Conservation (phyloP, 2,329 filamentous ascomycete species). For the Phialophora verrucosa region DNA sequence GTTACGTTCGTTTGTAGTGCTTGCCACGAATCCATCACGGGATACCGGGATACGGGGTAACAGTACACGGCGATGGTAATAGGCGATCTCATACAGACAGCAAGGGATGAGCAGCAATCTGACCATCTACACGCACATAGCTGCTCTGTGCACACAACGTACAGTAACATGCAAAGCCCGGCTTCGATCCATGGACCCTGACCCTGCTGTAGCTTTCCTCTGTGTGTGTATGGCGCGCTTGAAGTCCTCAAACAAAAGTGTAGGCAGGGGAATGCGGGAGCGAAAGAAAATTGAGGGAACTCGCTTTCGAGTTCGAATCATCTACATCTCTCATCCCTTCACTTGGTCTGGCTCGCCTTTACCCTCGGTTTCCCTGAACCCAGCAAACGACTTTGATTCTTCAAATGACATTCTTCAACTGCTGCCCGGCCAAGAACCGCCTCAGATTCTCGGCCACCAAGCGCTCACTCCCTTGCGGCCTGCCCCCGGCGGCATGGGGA, state of each 20-base stretch:
- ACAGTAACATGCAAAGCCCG: not conserved
- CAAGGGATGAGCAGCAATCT: no score
- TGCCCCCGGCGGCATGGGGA: constrained; percentile 42
- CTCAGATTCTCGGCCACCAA: constrained; percentile 67
- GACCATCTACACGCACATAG: not conserved
- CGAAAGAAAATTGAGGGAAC: not conserved
- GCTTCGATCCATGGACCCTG: not conserved
- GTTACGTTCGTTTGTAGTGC: not conserved
- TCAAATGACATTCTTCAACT: constrained; percentile 62
- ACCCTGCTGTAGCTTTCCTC: no score
- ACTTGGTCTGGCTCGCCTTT: not conserved
- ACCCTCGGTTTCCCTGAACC: not conserved
- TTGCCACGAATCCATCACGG: no score
- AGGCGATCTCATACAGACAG: no score
- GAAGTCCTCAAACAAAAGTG: no score
- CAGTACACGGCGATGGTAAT: no score
- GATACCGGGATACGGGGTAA: no score
- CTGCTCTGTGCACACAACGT: not conserved
- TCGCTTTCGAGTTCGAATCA: not conserved
- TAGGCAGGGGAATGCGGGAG: not conserved
- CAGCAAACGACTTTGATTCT: no score
- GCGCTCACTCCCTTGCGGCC: constrained; percentile 65
- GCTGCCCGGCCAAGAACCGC: constrained; percentile 64
- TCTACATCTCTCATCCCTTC: not conserved
- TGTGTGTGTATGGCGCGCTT: no score